Conservation (phyloP, 257 asterid species). For the Apocynum venetum region DNA sequence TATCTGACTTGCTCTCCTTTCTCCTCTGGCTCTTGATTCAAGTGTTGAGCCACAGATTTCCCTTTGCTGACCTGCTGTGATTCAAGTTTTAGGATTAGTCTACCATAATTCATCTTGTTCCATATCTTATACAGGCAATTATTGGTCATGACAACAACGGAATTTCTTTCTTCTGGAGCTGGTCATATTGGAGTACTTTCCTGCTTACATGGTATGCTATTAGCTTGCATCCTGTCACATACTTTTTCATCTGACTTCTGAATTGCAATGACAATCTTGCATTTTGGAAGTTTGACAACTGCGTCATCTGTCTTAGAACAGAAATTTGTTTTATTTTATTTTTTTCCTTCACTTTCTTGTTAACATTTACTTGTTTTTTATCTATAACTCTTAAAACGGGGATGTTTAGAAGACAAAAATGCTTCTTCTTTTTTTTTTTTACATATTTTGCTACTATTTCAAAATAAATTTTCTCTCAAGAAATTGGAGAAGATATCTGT, state of each 20-base stretch:
- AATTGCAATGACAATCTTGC: not conserved
- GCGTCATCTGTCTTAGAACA: not conserved
- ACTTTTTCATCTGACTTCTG: not conserved
- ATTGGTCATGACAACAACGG: constrained; percentile 41
- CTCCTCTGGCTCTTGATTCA: not conserved
- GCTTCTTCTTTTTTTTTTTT: not conserved
- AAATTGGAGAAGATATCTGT: not conserved
- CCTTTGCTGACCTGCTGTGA: not conserved
- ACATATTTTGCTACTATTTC: not conserved
- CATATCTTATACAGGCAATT: constrained; percentile 40
- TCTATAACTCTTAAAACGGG: not conserved
- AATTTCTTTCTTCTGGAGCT: constrained; percentile 78
- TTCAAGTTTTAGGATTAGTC: not conserved
- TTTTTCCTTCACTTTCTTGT: not conserved
- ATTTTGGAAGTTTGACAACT: not conserved
- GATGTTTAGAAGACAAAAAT: not conserved
- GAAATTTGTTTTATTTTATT: not conserved
- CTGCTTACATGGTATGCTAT: constrained; percentile 62
- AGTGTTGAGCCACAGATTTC: not conserved
- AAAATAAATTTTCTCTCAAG: not conserved
- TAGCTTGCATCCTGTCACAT: not conserved
- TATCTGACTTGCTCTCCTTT: not conserved
- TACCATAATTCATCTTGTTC: not conserved
- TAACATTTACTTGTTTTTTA: not conserved
- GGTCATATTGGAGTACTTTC: constrained; percentile 88